A percentile compares a stretch with the other conserved stretches of the same genome.
Conservation (phyloP, 192 early-diverging fungal genomes). For the Dissophora globulifera region DNA sequence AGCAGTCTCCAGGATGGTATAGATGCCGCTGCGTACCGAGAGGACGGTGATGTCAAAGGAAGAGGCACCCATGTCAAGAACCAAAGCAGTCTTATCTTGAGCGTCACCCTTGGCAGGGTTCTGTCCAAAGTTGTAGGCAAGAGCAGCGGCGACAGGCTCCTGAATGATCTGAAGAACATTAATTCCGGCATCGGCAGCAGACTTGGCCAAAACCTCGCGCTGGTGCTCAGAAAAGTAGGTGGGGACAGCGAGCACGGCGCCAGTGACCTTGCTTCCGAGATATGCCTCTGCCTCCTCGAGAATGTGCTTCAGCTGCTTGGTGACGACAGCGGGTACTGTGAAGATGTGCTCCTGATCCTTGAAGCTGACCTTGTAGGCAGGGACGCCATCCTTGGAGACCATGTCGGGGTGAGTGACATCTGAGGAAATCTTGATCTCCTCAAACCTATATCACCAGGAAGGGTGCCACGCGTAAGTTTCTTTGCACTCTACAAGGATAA, state of each 20-base stretch:
- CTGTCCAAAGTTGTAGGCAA: slow-evolving; percentile 82
- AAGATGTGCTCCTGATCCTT: slow-evolving; percentile 70
- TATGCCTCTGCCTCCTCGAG: slow-evolving; percentile 91
- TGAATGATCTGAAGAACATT: slow-evolving; percentile 81
- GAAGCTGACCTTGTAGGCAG: slow-evolving; percentile 72
- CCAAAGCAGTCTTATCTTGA: slow-evolving; percentile 81
- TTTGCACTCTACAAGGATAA: no score
- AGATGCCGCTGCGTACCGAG: slow-evolving; percentile 83
- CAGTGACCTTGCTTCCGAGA: slow-evolving; percentile 80
- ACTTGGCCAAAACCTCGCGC: slow-evolving; percentile 69
- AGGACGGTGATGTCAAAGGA: slow-evolving; percentile 86
- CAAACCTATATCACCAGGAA: slow-evolving; percentile 37
- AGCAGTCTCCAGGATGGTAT: slow-evolving; percentile 78
- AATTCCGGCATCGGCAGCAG: slow-evolving; percentile 83
- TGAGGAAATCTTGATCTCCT: slow-evolving; percentile 53
- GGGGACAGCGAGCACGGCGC: slow-evolving; percentile 88
- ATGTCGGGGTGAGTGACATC: slow-evolving; percentile 60
- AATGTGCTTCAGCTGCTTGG: slow-evolving; percentile 84
- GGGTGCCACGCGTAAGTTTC: no score
- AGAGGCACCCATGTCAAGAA: slow-evolving; percentile 90
- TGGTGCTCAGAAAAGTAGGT: slow-evolving; percentile 84
- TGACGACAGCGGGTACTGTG: slow-evolving; percentile 77
- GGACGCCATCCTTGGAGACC: slow-evolving; percentile 64
- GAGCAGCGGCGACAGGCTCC: slow-evolving; percentile 91
- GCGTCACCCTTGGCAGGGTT: slow-evolving; percentile 59